Percentiles rank a stretch among this genome's conserved stretches.
These are phyloP conservation scores for Pyrenophora seminiperda DNA, from an alignment of 2,329 filamentous ascomycete genomes.

Conservation along the genomic window DNA sequence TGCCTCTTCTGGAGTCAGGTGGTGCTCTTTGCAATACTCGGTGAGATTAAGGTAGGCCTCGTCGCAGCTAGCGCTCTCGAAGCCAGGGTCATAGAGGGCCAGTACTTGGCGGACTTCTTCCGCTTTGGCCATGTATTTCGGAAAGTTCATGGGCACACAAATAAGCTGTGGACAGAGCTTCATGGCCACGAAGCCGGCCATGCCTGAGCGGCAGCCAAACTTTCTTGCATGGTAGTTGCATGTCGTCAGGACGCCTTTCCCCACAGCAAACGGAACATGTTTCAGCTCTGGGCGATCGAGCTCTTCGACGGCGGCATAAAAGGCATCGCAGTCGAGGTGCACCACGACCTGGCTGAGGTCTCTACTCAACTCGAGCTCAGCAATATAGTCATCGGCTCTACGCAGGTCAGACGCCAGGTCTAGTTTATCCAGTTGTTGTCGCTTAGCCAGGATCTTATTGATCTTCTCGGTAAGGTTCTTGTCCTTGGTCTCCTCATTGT, in stretches of 20 bases:
- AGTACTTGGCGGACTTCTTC: slow-evolving; percentile 83
- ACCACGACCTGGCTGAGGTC: slow-evolving; percentile 86
- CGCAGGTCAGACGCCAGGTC: slow-evolving; percentile 76
- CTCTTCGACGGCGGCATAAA: slow-evolving; percentile 92
- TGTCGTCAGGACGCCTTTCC: slow-evolving; percentile 70
- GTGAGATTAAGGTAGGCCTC: slow-evolving; percentile 97
- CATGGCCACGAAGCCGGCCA: slow-evolving; percentile 94
- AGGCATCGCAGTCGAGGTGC: slow-evolving; percentile 96
- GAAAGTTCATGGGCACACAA: slow-evolving; percentile 81
- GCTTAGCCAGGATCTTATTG: slow-evolving; percentile 74
- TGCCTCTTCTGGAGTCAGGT: slow-evolving; percentile 71
- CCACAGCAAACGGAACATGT: slow-evolving; percentile 88
- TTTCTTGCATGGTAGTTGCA: slow-evolving; percentile 90
- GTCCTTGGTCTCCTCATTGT: slow-evolving; percentile 83
- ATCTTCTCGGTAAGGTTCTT: slow-evolving; percentile 85
- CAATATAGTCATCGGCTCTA: slow-evolving; percentile 79
- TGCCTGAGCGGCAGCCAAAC: slow-evolving; percentile 89
- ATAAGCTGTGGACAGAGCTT: slow-evolving; percentile 89
- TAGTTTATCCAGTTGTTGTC: slow-evolving; percentile 73
- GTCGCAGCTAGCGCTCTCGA: slow-evolving; percentile 92
- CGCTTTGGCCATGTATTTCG: slow-evolving; percentile 90
- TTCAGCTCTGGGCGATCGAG: slow-evolving; percentile 77
- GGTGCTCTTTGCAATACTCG: slow-evolving; percentile 72
- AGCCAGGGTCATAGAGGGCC: slow-evolving; percentile 84
- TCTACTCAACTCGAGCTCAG: slow-evolving; percentile 75